phyloP scores from a whole-genome alignment of 1,139 yeast species.

The Candida glucosophila region DNA sequence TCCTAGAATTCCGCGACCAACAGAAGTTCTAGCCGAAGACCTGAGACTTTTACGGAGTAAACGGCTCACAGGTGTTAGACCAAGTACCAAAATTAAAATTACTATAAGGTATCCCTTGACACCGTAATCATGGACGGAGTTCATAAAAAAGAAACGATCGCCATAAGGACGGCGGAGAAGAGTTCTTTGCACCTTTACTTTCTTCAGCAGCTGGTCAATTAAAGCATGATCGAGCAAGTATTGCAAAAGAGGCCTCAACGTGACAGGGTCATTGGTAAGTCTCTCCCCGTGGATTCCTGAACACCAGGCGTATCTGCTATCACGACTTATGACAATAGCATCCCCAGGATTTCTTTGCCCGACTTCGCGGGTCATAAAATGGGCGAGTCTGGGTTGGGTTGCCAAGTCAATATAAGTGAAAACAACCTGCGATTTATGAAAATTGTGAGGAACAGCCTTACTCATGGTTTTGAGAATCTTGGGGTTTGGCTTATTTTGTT shows the following conservation, averaged over 20 bases:
- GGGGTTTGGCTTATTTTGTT: slow-evolving; percentile 29
- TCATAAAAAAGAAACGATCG: slow-evolving; percentile 29
- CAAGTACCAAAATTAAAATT: slow-evolving; percentile 5
- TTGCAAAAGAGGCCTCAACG: slow-evolving; percentile 19
- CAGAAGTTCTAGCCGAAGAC: no score
- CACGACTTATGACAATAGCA: slow-evolving; percentile 23
- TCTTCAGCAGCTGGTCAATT: slow-evolving; percentile 4
- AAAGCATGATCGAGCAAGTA: slow-evolving; percentile 24
- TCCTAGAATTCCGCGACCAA: no score
- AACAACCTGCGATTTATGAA: slow-evolving; percentile 33
- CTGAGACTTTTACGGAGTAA: no score
- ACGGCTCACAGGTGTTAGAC: no score
- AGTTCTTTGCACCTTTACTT: slow-evolving; percentile 10
- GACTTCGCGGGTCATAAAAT: no score
- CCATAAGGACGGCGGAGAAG: slow-evolving; percentile 41
- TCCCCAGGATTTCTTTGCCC: slow-evolving; percentile 37
- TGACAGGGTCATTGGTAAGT: slow-evolving; percentile 22
- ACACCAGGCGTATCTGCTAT: slow-evolving; percentile 28
- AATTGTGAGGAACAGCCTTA: slow-evolving; percentile 38
- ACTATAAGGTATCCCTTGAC: slow-evolving; percentile 32
- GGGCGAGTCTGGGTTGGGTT: slow-evolving; percentile 6
- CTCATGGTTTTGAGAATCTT: slow-evolving; percentile 40
- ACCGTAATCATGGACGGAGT: slow-evolving; percentile 36
- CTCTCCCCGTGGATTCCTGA: slow-evolving; percentile 17
- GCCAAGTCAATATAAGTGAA: slow-evolving; percentile 48